phyloP scores from a whole-genome alignment of 495 filamentous ascomycete genomes.

The Cercophora newfieldiana region DNA sequence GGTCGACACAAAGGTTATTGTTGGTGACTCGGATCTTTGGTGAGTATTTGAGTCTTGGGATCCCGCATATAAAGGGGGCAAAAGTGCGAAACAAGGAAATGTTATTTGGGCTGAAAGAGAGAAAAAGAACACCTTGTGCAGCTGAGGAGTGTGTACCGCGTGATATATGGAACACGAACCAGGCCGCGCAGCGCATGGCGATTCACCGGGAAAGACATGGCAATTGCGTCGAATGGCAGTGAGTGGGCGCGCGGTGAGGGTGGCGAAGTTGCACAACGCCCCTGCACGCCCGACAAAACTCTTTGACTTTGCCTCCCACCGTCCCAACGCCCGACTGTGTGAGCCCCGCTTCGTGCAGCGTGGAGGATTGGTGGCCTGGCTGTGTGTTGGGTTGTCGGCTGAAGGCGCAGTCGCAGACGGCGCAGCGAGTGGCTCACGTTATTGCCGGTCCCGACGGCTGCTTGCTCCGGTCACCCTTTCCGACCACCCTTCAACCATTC shows the following conservation, averaged over 20 bases:
- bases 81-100: background rate
- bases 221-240: background rate
- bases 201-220: background rate
- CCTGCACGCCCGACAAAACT: background rate
- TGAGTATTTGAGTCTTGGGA: background rate
- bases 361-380: conserved; percentile 3
- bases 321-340: background rate
- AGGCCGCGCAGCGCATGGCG: background rate
- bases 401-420: conserved; percentile 10
- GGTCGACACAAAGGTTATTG: background rate
- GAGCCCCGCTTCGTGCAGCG: background rate
- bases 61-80: background rate
- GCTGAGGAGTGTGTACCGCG: conserved; percentile 6
- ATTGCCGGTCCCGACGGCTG: conserved; percentile 2
- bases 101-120: conserved; percentile 6
- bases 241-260: background rate
- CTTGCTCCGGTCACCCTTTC: background rate
- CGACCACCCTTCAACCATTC: background rate
- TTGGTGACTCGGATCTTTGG: background rate
- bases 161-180: conserved; percentile 8
- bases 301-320: background rate
- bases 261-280: conserved; percentile 6
- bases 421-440: conserved; percentile 12
- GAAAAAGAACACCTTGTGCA: background rate
- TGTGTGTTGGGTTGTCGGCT: background rate